Evolutionary conservation across 2,329 filamentous ascomycete genomes (phyloP).

Genomic region (Colletotrichum viniferum): DNA sequence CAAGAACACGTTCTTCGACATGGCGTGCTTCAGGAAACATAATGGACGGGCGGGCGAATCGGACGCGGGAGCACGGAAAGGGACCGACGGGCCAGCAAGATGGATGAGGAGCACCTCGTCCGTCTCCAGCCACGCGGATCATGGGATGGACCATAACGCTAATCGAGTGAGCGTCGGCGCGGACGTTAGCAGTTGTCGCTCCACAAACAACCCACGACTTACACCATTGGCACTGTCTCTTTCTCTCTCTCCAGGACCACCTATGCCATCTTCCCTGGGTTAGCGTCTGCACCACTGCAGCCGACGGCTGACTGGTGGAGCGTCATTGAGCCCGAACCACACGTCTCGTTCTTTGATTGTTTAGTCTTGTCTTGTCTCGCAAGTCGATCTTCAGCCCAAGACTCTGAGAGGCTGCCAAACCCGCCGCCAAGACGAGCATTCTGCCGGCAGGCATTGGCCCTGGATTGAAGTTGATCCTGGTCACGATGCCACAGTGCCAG

Average conservation of each 20-base stretch:
- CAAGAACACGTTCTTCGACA: not conserved
- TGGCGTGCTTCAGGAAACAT: not conserved
- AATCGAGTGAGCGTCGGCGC: not conserved
- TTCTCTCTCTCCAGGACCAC: not conserved
- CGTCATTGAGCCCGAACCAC: not conserved
- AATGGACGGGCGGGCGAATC: not conserved
- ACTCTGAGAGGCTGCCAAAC: constrained; percentile 16
- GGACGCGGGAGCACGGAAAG: constrained; percentile 6
- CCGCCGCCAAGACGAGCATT: constrained; percentile 16
- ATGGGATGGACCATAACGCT: not conserved
- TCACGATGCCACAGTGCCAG: constrained; percentile 2
- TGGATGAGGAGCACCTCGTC: not conserved
- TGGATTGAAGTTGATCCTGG: not conserved
- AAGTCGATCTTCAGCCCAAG: constrained; percentile 4
- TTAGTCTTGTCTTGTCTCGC: constrained; percentile 1
- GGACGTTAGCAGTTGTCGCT: not conserved
- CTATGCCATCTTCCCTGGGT: not conserved
- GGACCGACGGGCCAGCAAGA: not conserved
- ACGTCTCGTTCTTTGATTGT: constrained; percentile 5
- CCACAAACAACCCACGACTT: not conserved
- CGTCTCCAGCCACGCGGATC: constrained; percentile 8
- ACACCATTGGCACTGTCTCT: not conserved
- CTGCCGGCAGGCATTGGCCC: constrained; percentile 14
- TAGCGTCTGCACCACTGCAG: constrained; percentile 5
- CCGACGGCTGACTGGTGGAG: constrained; percentile 14